Evolutionary conservation across 441 rosid species (phyloP).

Genomic region (Croton setiger): DNA sequence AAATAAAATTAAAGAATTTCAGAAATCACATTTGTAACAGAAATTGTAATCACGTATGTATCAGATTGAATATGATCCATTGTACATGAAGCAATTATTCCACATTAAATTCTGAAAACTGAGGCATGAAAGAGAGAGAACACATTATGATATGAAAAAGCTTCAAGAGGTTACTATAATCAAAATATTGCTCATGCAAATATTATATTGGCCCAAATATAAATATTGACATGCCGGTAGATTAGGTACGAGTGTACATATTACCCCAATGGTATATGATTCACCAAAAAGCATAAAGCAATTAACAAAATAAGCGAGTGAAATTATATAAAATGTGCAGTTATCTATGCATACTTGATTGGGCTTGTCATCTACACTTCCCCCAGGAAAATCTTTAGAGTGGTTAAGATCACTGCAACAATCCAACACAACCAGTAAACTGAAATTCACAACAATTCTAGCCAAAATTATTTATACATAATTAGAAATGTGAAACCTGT

Average conservation of each 20-base stretch:
- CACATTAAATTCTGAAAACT: not conserved
- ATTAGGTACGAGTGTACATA: not conserved
- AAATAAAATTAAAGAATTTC: not conserved
- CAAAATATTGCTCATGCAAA: not conserved
- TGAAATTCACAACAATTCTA: not conserved
- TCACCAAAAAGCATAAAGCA: not conserved
- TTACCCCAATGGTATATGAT: not conserved
- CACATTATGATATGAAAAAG: not conserved
- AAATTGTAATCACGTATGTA: not conserved
- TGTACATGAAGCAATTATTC: not conserved
- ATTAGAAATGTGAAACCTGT: conserved; percentile 50
- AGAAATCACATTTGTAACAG: not conserved
- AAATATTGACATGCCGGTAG: not conserved
- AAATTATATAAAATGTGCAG: conserved; percentile 5
- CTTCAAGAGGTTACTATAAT: not conserved
- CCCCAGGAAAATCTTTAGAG: conserved; percentile 36
- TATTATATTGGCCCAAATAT: not conserved
- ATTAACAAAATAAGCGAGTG: not conserved
- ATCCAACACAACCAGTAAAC: conserved; percentile 25
- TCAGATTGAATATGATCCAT: not conserved
- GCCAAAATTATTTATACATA: conserved; percentile 7
- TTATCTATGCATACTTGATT: conserved; percentile 46
- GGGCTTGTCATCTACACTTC: conserved; percentile 33
- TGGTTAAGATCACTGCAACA: conserved; percentile 43
- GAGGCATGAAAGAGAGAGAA: not conserved